These are phyloP conservation scores for Cytospora piceicola DNA, from an alignment of 2,329 filamentous ascomycete species.

Conservation along the genomic window DNA sequence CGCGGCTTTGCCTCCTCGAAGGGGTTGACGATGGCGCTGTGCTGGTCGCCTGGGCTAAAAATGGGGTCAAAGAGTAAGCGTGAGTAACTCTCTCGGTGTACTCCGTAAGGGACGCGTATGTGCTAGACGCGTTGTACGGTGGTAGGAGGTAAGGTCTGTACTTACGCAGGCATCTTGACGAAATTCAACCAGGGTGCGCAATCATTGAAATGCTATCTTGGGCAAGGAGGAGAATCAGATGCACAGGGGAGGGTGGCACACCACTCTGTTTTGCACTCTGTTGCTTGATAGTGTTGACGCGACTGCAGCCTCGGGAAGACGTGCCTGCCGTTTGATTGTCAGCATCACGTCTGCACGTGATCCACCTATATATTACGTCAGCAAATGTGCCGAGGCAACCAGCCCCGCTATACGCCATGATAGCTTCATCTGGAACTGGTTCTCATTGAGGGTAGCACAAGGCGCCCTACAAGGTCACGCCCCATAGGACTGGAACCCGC, in stretches of 20 bases:
- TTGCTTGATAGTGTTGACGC: slow-evolving; percentile 20
- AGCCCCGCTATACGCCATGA: not conserved
- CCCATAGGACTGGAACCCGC: not conserved
- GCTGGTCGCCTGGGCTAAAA: slow-evolving; percentile 70
- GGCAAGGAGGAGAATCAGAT: slow-evolving; percentile 11
- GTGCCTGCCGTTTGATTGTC: slow-evolving; percentile 9
- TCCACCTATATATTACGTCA: slow-evolving; percentile 7
- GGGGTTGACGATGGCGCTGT: slow-evolving; percentile 70
- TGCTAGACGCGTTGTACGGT: slow-evolving; percentile 15
- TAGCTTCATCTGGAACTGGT: not conserved
- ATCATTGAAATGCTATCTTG: not conserved
- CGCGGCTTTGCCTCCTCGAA: slow-evolving; percentile 74
- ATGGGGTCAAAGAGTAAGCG: slow-evolving; percentile 3
- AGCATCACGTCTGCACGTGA: slow-evolving; percentile 23
- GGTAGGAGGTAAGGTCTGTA: slow-evolving; percentile 31
- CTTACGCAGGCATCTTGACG: slow-evolving; percentile 51
- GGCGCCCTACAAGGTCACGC: not conserved
- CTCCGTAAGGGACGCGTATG: not conserved
- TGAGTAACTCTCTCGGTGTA: not conserved
- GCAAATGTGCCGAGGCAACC: not conserved
- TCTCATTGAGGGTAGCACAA: not conserved
- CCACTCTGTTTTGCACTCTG: slow-evolving; percentile 1
- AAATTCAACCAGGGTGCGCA: slow-evolving; percentile 8
- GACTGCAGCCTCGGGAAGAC: slow-evolving; percentile 20
- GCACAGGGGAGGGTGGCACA: slow-evolving; percentile 9